Conservation (phyloP, 2,329 filamentous ascomycete genomes). For the Fusarium siculi region DNA sequence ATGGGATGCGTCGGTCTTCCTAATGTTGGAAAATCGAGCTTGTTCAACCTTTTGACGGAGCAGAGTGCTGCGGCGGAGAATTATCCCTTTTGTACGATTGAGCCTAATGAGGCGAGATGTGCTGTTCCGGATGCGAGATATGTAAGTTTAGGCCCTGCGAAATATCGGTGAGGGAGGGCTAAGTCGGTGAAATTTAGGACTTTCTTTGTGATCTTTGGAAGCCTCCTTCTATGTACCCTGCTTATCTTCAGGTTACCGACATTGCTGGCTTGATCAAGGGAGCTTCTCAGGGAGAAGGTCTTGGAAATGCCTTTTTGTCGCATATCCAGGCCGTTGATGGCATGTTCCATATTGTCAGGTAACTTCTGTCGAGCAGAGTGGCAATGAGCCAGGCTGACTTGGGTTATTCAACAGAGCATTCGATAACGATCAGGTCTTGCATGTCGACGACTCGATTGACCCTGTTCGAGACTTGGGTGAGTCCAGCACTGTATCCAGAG, state of each 20-base stretch:
- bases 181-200: conserved; percentile 46
- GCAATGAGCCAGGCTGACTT: background rate
- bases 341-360: conserved; percentile 58
- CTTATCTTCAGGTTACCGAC: conserved; percentile 57
- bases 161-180: background rate
- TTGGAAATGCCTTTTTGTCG: conserved; percentile 58
- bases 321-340: conserved; percentile 59
- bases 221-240: conserved; percentile 57
- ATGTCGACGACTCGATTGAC: conserved; percentile 59
- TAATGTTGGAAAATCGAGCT: conserved; percentile 58
- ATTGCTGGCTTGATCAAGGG: conserved; percentile 59
- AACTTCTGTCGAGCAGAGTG: background rate
- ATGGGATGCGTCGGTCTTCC: conserved; percentile 60
- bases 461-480: conserved; percentile 55
- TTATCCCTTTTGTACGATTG: conserved; percentile 59
- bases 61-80: conserved; percentile 58
- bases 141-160: conserved; percentile 45
- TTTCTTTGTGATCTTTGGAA: conserved; percentile 59
- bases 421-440: conserved; percentile 57
- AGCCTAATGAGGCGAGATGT: conserved; percentile 59
- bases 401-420: conserved; percentile 48
- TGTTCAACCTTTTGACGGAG: conserved; percentile 59
- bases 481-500: conserved; percentile 23
- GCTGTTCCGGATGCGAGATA: conserved; percentile 57
- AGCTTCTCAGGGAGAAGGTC: conserved; percentile 56